Evolutionary conservation across 169 alveolate genomes (phyloP).

Genomic region (Plasmodium adleri): DNA sequence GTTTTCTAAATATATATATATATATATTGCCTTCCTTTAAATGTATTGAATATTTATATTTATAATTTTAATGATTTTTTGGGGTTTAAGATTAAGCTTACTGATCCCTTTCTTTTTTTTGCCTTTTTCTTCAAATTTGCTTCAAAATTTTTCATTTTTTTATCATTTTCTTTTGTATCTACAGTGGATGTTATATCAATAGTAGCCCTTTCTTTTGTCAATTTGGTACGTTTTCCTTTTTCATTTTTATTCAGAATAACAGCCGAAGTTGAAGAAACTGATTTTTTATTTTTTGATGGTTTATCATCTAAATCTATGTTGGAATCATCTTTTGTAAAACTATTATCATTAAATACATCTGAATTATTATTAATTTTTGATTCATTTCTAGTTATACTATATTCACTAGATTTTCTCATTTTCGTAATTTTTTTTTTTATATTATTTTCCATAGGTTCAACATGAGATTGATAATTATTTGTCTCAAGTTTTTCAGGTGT

Average conservation of each 20-base stretch:
- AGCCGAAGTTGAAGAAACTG: slow-evolving; percentile 9
- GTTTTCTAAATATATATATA: background rate
- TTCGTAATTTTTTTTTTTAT: slow-evolving; percentile 24
- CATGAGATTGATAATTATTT: background rate
- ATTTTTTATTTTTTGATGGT: slow-evolving; percentile 41
- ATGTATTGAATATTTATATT: background rate
- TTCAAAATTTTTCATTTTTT: slow-evolving; percentile 33
- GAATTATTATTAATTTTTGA: slow-evolving; percentile 18
- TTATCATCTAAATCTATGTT: slow-evolving; percentile 25
- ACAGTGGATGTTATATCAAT: slow-evolving; percentile 19
- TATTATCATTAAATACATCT: slow-evolving; percentile 23
- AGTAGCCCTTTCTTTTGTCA: slow-evolving; percentile 10
- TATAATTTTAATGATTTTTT: slow-evolving; percentile 46
- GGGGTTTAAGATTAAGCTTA: slow-evolving; percentile 47
- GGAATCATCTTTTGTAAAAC: slow-evolving; percentile 9
- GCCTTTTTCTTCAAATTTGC: slow-evolving; percentile 40
- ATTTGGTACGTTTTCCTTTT: slow-evolving; percentile 25
- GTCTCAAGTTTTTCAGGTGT: slow-evolving; percentile 29
- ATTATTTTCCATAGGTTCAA: slow-evolving; percentile 13
- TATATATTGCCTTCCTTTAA: background rate
- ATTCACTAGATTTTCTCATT: slow-evolving; percentile 25
- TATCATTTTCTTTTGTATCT: slow-evolving; percentile 62
- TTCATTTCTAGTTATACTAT: slow-evolving; percentile 61
- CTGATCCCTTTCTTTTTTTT: slow-evolving; percentile 41
- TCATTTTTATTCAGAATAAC: slow-evolving; percentile 31